Evolutionary conservation across 2,329 filamentous ascomycete genomes (phyloP), one percentile per base, ranked within the genome.

Genomic region (Myotisia sp.): DNA sequence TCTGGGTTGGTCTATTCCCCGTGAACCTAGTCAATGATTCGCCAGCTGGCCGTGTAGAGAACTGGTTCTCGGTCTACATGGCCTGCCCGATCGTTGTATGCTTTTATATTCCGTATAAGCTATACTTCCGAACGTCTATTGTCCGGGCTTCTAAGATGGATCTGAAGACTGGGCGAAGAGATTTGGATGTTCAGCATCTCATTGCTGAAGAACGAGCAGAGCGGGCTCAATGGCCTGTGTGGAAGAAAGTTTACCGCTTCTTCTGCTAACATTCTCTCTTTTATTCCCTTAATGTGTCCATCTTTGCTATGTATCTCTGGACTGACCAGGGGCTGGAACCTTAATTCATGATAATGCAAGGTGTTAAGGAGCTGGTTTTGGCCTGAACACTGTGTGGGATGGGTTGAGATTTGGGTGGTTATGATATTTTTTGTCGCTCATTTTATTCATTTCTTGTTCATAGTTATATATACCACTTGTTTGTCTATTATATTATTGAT

Each of bases 141-240:
- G 38, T 49, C 13, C 34, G 37, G 3, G 33, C 42, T 0, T 34
- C 22, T 12, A 39, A 47, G 20, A 47, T 44, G 29, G 47, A 51
- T 37, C 23, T 51, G 9, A 42, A 42, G 23, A 48, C 43, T 12
- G 48, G 47, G 2, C 44, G 47, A 28, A 40, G 42, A 6, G 46
- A 44, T 17, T 24, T 49, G 6, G 42, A 50, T 42, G 60, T 94
- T 28, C 73, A 76, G 18, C 72, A 80, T 39, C 60, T 95, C 32
- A 65, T 92, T 32, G 76, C 76, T 26, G 79, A 92, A 54, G 87
- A 94, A 17, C 62, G 67, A 24, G 77, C 79, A 34, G 85, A 94
- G 61, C 65, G 67, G 47, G 70, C 67, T 20, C 53, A 57, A 3
- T 87, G 81, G 82, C 80, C 82, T 0, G 58, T 46, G 38, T 87